Evolutionary conservation across 768 basidiomycete genomes (phyloP), one percentile per base, ranked within the genome.

Genomic region (Nidula microcarpa): DNA sequence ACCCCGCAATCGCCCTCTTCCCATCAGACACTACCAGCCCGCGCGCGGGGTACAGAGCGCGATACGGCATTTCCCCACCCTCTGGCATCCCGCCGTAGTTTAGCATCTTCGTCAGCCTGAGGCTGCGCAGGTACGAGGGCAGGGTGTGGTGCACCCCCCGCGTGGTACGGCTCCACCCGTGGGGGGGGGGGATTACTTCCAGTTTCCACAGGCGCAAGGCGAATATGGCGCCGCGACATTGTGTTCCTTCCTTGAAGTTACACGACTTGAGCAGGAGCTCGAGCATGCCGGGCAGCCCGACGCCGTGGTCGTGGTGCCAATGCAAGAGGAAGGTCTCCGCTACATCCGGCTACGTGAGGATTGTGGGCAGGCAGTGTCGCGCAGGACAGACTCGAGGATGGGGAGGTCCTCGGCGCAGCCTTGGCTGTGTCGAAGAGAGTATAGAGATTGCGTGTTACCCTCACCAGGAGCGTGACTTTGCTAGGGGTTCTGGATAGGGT

Each of bases 301-400:
- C 80, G 57, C 86, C 75, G 58, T 98, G 96, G 69, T 98, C 96
- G 33, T 74, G 72, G 65, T 98, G 96, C 78, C 86, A 86, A 67
- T 98, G 96, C 0, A 94, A 92, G 52, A 98, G 74, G 61, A 98
- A 74, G 68, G 98, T 91, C 64, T 98, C 94, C 9, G 91, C 91
- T 47, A 98, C 70, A 47, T 85, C 79, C 7, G 83, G 82, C 43
- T 75, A 70, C 17, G 60, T 52, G 5, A 73, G 64, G 49, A 79
- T 66, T 37, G 62, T 54, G 7, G 71, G 61, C 60, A 60, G 30
- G 68, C 61, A 13, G 63, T 62, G 4, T 74, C 72, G 43, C 68
- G 65, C n/a, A 93, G 73, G 18, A 85, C 84, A 11, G 77, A 72
- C 55, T 82, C 74, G 39, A 96, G 84, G 47, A 83, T 52, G 9